These are phyloP conservation scores for Pseudopithomyces maydicus DNA, from an alignment of 2,329 filamentous ascomycete species.

Conservation along the genomic window DNA sequence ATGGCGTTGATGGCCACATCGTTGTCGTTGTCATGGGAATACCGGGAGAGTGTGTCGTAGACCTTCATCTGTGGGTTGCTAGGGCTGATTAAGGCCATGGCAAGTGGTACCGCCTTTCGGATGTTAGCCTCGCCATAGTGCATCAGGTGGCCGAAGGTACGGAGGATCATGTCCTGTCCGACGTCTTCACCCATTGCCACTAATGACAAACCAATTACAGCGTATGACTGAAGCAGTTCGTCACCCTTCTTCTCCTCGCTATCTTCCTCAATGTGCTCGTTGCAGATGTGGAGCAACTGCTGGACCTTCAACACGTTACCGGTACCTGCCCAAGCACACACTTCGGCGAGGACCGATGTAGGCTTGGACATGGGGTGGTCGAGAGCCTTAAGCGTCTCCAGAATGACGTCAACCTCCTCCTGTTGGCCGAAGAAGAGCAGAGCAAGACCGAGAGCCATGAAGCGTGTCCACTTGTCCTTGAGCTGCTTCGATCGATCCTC, in stretches of 20 bases:
- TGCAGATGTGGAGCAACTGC: conserved; percentile 96
- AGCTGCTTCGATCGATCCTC: conserved; percentile 89
- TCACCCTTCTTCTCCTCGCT: conserved; percentile 91
- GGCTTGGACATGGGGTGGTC: conserved; percentile 97
- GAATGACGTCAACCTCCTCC: conserved; percentile 97
- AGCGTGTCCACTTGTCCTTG: conserved; percentile 98
- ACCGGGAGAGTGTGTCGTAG: conserved; percentile 95
- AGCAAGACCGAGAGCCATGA: conserved; percentile 91
- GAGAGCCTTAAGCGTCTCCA: conserved; percentile 95
- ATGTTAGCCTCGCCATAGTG: conserved; percentile 99
- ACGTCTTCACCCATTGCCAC: conserved; percentile 99
- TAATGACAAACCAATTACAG: conserved; percentile 88
- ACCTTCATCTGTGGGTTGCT: conserved; percentile 99
- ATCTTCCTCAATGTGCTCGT: conserved; percentile 92
- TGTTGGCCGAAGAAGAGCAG: conserved; percentile 95
- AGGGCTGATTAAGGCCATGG: conserved; percentile 94
- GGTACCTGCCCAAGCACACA: conserved; percentile 97
- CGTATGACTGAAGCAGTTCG: conserved; percentile 93
- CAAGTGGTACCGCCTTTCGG: conserved; percentile 90
- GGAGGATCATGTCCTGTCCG: conserved; percentile 97
- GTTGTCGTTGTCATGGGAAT: conserved; percentile 98
- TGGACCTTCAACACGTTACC: conserved; percentile 97
- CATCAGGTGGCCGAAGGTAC: conserved; percentile 98
- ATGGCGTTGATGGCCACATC: conserved; percentile 98
- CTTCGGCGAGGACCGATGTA: conserved; percentile 91